Evolutionary conservation across 78 protist genomes (phyloP).

Genomic region (Dictyostelium intermedium): DNA sequence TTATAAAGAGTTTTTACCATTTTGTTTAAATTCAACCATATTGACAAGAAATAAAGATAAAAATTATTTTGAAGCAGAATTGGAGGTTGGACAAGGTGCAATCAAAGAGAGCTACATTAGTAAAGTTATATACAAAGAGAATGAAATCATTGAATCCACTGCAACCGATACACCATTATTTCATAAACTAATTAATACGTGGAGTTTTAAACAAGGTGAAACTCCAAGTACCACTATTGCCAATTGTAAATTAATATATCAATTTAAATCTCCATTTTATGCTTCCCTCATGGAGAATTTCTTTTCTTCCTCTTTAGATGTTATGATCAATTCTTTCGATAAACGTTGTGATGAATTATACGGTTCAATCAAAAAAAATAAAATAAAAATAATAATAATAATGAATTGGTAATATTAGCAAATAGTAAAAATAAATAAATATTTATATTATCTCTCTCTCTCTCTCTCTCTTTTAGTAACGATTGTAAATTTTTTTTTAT

Average conservation of each 20-base stretch:
- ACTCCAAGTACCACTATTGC: slow-evolving; percentile 4
- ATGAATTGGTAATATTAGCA: too few relatives aligned
- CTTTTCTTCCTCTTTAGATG: slow-evolving; percentile 36
- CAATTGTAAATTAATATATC: slow-evolving; percentile 29
- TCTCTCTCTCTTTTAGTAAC: too few relatives aligned
- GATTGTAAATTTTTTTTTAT: too few relatives aligned
- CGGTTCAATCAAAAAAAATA: neutral
- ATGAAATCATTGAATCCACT: neutral
- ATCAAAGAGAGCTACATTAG: slow-evolving; percentile 40
- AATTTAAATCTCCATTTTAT: slow-evolving; percentile 49
- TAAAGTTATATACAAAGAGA: neutral
- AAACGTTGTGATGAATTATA: slow-evolving; percentile 53
- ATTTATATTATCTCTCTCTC: too few relatives aligned
- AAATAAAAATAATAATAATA: neutral
- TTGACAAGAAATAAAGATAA: neutral
- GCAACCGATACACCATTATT: slow-evolving; percentile 32
- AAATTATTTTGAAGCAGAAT: slow-evolving; percentile 56
- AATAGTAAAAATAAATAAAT: too few relatives aligned
- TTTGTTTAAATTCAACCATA: slow-evolving; percentile 36
- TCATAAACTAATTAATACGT: neutral
- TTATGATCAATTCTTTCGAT: slow-evolving; percentile 48
- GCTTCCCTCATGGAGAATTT: slow-evolving; percentile 38
- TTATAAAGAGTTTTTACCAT: slow-evolving; percentile 57
- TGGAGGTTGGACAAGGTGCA: slow-evolving; percentile 43
- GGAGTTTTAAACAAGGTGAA: slow-evolving; percentile 37